Evolutionary conservation across 2,329 filamentous ascomycete species (phyloP), one percentile per base, ranked within the genome.

Genomic region (Arthrinium phaeospermum): DNA sequence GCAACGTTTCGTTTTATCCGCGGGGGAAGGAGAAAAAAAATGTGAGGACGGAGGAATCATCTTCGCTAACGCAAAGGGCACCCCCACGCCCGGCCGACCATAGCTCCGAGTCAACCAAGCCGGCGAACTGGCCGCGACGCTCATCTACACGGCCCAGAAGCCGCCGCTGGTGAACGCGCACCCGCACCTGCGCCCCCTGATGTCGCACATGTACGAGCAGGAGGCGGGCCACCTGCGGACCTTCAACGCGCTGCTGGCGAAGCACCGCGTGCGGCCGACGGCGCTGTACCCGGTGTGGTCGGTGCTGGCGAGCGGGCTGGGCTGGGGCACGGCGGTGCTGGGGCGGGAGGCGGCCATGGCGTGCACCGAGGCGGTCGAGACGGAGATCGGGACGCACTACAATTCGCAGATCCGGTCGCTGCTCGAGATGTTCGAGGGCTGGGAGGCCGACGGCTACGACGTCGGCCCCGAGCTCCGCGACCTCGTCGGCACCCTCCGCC

Each of bases 191-290:
- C 92, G 94, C 8, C 93, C 94, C 0, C 85, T 98, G 45, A 98
- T 99, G 94, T 90, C 92, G 78, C 96, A 98, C 87, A 99, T 99
- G 96, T 95, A 98, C 86, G 94, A 96, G 78, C 96, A 99, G 82
- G 96, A 99, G 86, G 94, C 90, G 16, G 92, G 91, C 12, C 96
- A 99, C 83, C 91, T 98, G 77, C 83, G 85, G 4, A 96, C 92
- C 47, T 99, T 98, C 88, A 97, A 98, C 82, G 79, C 86, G 3
- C 88, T 98, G 37, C 86, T 98, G 5, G 91, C 93, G 24, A 93
- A 92, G 78, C 96, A 98, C 82, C 94, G 95, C 72, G 91, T 99
- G 70, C 93, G 96, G 0, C 96, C 96, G 0, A 98, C 96, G 0
- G 94, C 93, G 16, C 92, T 99, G 85, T 97, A 97, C 79, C 96